phyloP scores from a whole-genome alignment of 2,329 filamentous ascomycete species.

The Phyllosticta citriasiana region DNA sequence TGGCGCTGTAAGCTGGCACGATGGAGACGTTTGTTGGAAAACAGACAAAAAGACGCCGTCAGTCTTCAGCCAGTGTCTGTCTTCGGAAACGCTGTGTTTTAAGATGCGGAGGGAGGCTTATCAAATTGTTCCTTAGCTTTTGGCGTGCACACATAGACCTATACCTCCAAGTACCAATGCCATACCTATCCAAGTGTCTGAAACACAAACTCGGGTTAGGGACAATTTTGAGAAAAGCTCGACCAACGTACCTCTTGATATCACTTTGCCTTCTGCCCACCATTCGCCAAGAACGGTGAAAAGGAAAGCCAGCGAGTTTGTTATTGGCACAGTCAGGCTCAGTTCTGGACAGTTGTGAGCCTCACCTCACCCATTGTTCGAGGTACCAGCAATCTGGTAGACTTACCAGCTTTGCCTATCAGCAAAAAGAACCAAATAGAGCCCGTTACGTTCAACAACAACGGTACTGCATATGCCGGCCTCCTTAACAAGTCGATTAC shows the following conservation, averaged over 20 bases:
- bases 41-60: not conserved
- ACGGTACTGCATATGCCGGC: slow-evolving; percentile 73
- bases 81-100: not conserved
- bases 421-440: slow-evolving; percentile 95
- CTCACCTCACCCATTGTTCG: not conserved
- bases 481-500: slow-evolving; percentile 70
- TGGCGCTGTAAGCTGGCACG: too few species aligned
- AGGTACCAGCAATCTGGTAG: too few species aligned
- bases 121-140: slow-evolving; percentile 17
- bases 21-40: too few species aligned
- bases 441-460: slow-evolving; percentile 81
- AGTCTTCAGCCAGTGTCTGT: not conserved
- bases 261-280: slow-evolving; percentile 88
- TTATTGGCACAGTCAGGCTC: slow-evolving; percentile 87
- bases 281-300: slow-evolving; percentile 93
- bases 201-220: not conserved
- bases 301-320: slow-evolving; percentile 89
- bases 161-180: slow-evolving; percentile 68
- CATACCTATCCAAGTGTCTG: slow-evolving; percentile 81
- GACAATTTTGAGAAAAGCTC: not conserved
- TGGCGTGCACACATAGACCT: slow-evolving; percentile 65
- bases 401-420: slow-evolving; percentile 81
- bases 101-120: not conserved
- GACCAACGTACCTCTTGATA: slow-evolving; percentile 58
- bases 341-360: slow-evolving; percentile 49